A percentile compares a stretch with the other conserved stretches of the same genome.
These are phyloP conservation scores for Metarhizium humberi DNA, from an alignment of 2,329 filamentous ascomycete genomes.

Conservation along the genomic window DNA sequence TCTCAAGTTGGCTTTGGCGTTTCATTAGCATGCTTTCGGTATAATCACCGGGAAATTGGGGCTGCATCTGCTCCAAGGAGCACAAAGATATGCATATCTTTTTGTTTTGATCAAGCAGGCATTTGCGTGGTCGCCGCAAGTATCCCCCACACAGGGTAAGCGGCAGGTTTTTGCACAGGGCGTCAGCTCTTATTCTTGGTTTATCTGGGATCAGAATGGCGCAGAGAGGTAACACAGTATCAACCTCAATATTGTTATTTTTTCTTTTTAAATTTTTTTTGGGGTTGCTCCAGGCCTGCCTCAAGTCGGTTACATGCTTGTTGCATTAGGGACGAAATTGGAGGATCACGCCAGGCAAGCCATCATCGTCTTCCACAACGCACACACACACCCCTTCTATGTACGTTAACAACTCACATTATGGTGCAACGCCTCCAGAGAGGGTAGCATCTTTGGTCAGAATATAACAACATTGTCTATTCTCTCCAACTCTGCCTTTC, in stretches of 20 bases:
- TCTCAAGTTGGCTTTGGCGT: constrained; percentile 14
- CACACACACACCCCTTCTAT: constrained; percentile 31
- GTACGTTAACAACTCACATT: constrained; percentile 51
- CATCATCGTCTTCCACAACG: constrained; percentile 59
- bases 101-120: constrained; percentile 21
- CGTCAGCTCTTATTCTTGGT: constrained; percentile 17
- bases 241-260: constrained; percentile 6
- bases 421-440: constrained; percentile 17
- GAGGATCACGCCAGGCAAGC: constrained; percentile 47
- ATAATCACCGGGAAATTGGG: constrained; percentile 10
- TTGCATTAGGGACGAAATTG: constrained; percentile 7
- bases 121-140: constrained; percentile 15
- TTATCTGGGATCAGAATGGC: constrained; percentile 12
- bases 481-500: constrained; percentile 23
- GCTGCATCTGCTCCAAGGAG: constrained; percentile 16
- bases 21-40: constrained; percentile 15
- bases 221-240: constrained; percentile 7
- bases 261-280: constrained; percentile 5
- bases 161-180: constrained; percentile 19
- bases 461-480: constrained; percentile 32
- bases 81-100: constrained; percentile 15
- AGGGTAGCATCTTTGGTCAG: constrained; percentile 27
- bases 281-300: constrained; percentile 8
- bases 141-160: constrained; percentile 16
- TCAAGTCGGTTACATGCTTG: neutral